Evolutionary conservation across 306 rosid species (phyloP).

Genomic region (Vachellia collinsii): DNA sequence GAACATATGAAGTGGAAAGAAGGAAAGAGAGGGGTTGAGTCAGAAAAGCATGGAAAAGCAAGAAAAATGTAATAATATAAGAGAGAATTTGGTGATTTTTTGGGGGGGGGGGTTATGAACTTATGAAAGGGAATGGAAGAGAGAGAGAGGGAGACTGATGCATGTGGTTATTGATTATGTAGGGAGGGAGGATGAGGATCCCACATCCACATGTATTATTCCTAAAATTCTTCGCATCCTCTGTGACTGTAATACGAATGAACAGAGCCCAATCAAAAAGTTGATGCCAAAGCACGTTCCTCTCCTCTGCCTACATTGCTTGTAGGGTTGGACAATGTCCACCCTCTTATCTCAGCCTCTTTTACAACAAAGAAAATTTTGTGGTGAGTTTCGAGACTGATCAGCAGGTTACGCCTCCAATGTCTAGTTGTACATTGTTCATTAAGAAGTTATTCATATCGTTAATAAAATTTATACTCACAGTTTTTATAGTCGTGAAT

Average conservation of each 20-base stretch:
- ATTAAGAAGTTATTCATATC: too few species aligned
- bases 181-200: neutral
- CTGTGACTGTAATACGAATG: neutral
- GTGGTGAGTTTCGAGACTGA: too few species aligned
- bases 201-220: conserved; percentile 53
- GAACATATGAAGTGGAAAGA: neutral
- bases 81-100: too few species aligned
- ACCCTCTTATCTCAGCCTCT: too few species aligned
- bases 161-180: conserved; percentile 33
- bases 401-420: too few species aligned
- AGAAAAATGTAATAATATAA: neutral
- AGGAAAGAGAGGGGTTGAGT: neutral
- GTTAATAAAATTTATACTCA: too few species aligned
- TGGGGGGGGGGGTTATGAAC: too few species aligned
- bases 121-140: too few species aligned
- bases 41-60: neutral
- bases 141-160: neutral
- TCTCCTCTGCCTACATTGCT: neutral
- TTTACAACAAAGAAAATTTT: too few species aligned
- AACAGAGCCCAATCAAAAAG: conserved; percentile 16
- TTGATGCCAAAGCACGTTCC: conserved; percentile 44
- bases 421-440: too few species aligned
- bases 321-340: neutral
- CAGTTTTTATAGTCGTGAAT: too few species aligned
- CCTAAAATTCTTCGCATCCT: conserved; percentile 41